These are phyloP conservation scores for Citrus inodora DNA, from an alignment of 345 rosid species.

Conservation along the genomic window DNA sequence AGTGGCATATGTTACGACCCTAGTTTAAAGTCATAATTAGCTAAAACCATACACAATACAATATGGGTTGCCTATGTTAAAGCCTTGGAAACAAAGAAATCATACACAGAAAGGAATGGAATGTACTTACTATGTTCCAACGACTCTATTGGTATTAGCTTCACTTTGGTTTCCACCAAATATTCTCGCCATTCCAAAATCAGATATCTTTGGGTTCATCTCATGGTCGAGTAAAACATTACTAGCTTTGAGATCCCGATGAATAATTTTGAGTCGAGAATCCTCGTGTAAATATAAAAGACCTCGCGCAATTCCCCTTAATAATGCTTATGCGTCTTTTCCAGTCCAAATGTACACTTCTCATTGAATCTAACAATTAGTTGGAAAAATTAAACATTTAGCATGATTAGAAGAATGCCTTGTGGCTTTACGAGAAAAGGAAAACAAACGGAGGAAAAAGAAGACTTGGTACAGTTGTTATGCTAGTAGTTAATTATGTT, in stretches of 20 bases:
- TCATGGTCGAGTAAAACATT: constrained; percentile 18
- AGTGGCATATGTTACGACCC: background rate
- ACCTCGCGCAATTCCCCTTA: constrained; percentile 37
- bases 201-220: constrained; percentile 30
- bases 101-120: background rate
- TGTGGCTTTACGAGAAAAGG: too few species aligned
- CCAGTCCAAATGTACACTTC: constrained; percentile 10
- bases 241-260: constrained; percentile 25
- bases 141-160: background rate
- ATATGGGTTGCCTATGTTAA: too few species aligned
- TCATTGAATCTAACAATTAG: constrained; percentile 2
- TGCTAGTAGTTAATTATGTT: too few species aligned
- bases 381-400: too few species aligned
- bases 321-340: constrained; percentile 27
- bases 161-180: constrained; percentile 11
- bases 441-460: background rate
- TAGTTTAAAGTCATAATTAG: too few species aligned
- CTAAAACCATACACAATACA: too few species aligned
- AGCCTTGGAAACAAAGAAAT: background rate
- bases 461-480: background rate
- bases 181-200: constrained; percentile 34
- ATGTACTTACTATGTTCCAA: background rate
- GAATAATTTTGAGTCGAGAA: constrained; percentile 36
- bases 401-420: too few species aligned
- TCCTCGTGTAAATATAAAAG: constrained; percentile 37